Conservation (phyloP, 176 grass and related monocot species). For the Rhipidocladum racemiflorum region DNA sequence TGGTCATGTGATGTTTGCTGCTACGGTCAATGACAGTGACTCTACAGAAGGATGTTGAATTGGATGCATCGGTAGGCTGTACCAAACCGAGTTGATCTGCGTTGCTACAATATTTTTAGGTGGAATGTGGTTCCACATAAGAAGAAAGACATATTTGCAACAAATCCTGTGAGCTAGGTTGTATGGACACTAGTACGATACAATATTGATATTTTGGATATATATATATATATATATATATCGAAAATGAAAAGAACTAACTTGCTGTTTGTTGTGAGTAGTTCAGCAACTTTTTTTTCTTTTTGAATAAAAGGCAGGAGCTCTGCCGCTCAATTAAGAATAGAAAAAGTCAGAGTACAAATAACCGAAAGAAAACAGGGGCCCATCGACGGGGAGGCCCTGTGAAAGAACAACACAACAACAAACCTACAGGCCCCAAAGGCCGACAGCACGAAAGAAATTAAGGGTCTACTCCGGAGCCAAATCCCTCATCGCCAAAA, state of each 20-base stretch:
- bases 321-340: too few relatives aligned
- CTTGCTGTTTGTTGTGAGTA: background rate
- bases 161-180: background rate
- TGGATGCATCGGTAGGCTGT: constrained; percentile 23
- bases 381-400: too few relatives aligned
- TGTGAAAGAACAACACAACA: too few relatives aligned
- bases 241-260: background rate
- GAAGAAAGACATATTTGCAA: background rate
- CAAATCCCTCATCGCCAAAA: too few relatives aligned
- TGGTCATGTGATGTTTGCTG: background rate
- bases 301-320: too few relatives aligned
- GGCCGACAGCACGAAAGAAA: too few relatives aligned
- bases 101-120: background rate
- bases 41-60: background rate
- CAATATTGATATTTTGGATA: background rate
- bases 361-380: too few relatives aligned
- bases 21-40: background rate
- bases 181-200: background rate
- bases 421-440: too few relatives aligned
- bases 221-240: background rate
- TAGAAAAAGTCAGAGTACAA: too few relatives aligned
- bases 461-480: too few relatives aligned
- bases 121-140: background rate
- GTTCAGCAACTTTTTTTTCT: background rate
- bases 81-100: background rate